Base-by-base conservation (phyloP, 2,329 filamentous ascomycete genomes). In the Periglandula ipomoeae region DNA sequence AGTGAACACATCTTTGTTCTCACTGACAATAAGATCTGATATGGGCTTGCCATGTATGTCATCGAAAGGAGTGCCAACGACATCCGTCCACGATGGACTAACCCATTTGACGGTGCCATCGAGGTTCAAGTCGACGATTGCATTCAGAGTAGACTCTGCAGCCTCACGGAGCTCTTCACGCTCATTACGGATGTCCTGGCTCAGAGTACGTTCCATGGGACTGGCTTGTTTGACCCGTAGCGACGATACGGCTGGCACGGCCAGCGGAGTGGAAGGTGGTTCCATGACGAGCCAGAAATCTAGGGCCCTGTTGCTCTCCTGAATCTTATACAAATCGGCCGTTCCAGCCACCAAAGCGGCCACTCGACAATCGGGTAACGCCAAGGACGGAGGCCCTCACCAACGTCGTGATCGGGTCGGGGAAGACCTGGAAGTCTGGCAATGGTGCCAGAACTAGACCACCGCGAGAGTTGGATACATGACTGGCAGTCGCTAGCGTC, bases 21-120 rank as follows among this genome's bases (percentile, higher is more conserved):
- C 87, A 63, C 78, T 75, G 55, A 89, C 73, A 53, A 97, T 78
- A 44, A 96, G 69, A 49, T 95, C 86, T 49, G 86, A 78, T 55
- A 98, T 89, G 52, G 82, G 76, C 55, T 80, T 83, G 50, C 88
- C 88, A 57, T 86, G 77, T 45, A 96, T 81, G 7, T 79, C 76
- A 39, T 86, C 82, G 35, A 84, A 77, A 40, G 79, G 71, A 4
- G 87, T 91, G 50, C 93, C 93, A 52, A 97, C 85, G 44, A 98
- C 85, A 59, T 97, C 89, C 52, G 81, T 80, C 93, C 93, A 98
- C 15, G 91, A 96, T 11, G 90, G 88, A 65, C 91, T 97, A 59
- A 95, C 90, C 88, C 93, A 98, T 68, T 89, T 86, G 60, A 98
- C 85, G 52, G 82, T 85, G 55, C 89, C 89, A 62, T 96, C 87